Evolutionary conservation across 2,329 filamentous ascomycete species (phyloP), one percentile per base, ranked within the genome.

Genomic region (Epichloe uncinata): DNA sequence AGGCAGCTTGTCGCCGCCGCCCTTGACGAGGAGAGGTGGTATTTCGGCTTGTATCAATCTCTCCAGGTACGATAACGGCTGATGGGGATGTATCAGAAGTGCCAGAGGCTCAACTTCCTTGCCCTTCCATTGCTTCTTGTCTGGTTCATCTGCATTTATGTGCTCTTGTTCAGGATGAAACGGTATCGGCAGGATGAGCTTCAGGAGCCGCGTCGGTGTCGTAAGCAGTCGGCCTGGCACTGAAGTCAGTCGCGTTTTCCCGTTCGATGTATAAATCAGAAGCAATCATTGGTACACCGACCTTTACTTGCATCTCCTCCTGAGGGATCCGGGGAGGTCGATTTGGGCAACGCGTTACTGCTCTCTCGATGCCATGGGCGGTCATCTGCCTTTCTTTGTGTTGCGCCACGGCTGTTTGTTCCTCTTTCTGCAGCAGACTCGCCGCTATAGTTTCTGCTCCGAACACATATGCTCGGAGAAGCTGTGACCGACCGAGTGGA

Each of bases 51-150:
- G 90, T 44, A 96, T 90, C 3, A 96, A 71, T 8, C 87, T 80
- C 64, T 95, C 87, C 41, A 95, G 80, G 63, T 95, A 95, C 8
- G 87, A 95, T 3, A 96, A 74, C 0, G 90, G 90, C 61, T 96
- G 90, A 54, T 94, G 87, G 0, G 90, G 89, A 58, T 95, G 90
- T 0, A 95, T 77, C 2, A 95, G 78, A 0, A 95, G 75, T 1
- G 89, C 89, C 12, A 95, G 73, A 0, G 89, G 88, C 57, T 94
- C 86, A n/a, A 91, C 80, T 0, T 50, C 55, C 16, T 61, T 66
- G 2, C 65, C 56, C 16, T 60, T 59, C 16, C 66, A 61, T 5
- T 60, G 48, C 16, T 64, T 63, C 0, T 57, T 56, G 11, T 62
- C 58, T 2, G 70, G 60, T 11, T 69, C 63, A 12, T 71, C 65